Percentiles rank a stretch among this genome's conserved stretches.
Conservation (phyloP, 2,329 filamentous ascomycete genomes). For the Hypoxylon sp. region DNA sequence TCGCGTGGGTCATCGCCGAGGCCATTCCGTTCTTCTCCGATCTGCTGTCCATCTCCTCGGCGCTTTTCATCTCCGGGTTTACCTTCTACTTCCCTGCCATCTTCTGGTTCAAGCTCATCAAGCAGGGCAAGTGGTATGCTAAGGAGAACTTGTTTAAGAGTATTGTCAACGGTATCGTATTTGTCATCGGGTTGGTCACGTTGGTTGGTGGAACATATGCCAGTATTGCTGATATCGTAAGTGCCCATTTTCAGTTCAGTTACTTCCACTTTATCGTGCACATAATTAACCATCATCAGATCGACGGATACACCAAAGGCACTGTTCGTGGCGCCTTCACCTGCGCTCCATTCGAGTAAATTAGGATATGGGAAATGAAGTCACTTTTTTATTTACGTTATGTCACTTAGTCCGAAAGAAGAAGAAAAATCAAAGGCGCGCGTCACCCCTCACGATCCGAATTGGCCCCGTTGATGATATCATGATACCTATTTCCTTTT, state of each 20-base stretch:
- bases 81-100: conserved; percentile 49
- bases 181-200: conserved; percentile 45
- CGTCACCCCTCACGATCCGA: conserved; percentile 3
- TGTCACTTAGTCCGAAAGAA: not conserved
- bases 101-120: conserved; percentile 48
- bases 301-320: conserved; percentile 37
- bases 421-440: not conserved
- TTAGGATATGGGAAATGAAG: not conserved
- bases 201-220: conserved; percentile 47
- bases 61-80: conserved; percentile 61
- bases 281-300: conserved; percentile 32
- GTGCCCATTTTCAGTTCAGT: conserved; percentile 16
- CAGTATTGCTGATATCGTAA: conserved; percentile 47
- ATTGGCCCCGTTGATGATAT: conserved; percentile 22
- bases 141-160: conserved; percentile 42
- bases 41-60: conserved; percentile 64
- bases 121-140: conserved; percentile 42
- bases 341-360: conserved; percentile 37
- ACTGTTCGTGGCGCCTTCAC: conserved; percentile 41
- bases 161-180: conserved; percentile 38
- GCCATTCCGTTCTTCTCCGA: conserved; percentile 77
- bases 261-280: not conserved
- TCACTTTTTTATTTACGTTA: too few relatives aligned
- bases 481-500: conserved; percentile 19
- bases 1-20: conserved; percentile 76